Base-by-base conservation (phyloP, 768 basidiomycete genomes). In the Dacryopinax spathularia region DNA sequence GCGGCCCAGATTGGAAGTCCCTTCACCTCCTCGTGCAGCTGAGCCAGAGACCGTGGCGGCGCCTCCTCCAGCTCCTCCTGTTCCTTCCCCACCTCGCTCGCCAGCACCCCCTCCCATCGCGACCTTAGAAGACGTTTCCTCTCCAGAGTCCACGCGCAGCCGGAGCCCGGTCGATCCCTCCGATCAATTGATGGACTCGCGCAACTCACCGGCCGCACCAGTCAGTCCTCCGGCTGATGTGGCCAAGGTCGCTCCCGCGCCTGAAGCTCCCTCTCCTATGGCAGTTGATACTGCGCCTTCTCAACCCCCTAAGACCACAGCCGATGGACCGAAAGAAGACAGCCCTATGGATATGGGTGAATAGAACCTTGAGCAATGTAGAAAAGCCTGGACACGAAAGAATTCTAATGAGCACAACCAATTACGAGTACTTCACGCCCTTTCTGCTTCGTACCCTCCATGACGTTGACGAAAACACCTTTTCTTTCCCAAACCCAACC, bases 271-370 rank as follows among this genome's bases (percentile, higher is more conserved):
- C 12, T 12, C 25, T 12, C 25, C 29, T 18, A 13, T 9, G 13
- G 25, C 48, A 5, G 48, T 56, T 29, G 48, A 29, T 10, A 7
- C 29, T 56, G 18, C 39, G 16, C 18, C 39, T 18, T 5, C 25
- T 3, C 25, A 31, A 56, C 10, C 25, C 48, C 25, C 48, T 5
- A 56, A 56, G 48, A 31, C 25, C 7, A 56, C 48, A 56, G 18
- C 25, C 20, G 48, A 56, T 18, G 25, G 25, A 31, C 48, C 48
- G 25, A 31, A 56, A 56, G 48, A 56, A 56, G 48, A 56, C 48
- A 56, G 48, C 48, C 48, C 48, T 56, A 56, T 56, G 48, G 48
- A 56, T 29, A 56, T 56, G 48, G 48, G 48, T 56, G 48, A 56
- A 27, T 56, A 56, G 48, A 56, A n/a, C 13, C 48, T 13, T 29